phyloP scores from a whole-genome alignment of 306 rosid genomes.

The Abrus precatorius region DNA sequence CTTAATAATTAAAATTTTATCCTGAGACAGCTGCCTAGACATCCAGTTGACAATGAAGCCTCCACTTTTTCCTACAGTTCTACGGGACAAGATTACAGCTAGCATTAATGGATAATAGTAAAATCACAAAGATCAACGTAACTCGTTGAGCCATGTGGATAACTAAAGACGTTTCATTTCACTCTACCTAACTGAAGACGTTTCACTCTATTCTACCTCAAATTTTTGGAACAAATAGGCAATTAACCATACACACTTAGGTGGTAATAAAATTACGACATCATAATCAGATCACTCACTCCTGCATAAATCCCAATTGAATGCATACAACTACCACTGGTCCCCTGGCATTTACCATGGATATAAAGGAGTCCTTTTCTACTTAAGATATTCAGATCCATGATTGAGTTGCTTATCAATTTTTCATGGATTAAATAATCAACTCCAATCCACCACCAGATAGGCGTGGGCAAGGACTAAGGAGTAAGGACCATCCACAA shows the following conservation, averaged over 20 bases:
- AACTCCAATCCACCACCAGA: neutral
- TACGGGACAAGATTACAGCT: too few relatives aligned
- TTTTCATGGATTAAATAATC: neutral
- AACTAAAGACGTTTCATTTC: too few relatives aligned
- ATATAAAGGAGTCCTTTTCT: neutral
- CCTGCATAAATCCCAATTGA: neutral
- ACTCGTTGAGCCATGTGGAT: too few relatives aligned
- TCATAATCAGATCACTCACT: neutral
- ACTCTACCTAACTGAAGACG: neutral
- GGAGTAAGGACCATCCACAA: neutral
- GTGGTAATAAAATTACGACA: neutral
- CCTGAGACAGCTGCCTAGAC: too few relatives aligned
- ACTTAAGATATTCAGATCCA: neutral
- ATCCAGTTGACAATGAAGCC: too few relatives aligned
- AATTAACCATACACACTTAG: neutral
- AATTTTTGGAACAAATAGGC: neutral
- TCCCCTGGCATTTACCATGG: neutral
- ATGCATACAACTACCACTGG: neutral
- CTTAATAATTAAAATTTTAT: too few relatives aligned
- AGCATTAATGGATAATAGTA: too few relatives aligned
- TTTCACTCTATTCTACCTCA: neutral
- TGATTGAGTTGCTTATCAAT: neutral
- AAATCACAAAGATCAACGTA: too few relatives aligned
- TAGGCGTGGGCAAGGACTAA: neutral
- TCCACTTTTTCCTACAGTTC: too few relatives aligned